Evolutionary conservation across 306 rosid species (phyloP).

Genomic region (Medicago ruthenica): DNA sequence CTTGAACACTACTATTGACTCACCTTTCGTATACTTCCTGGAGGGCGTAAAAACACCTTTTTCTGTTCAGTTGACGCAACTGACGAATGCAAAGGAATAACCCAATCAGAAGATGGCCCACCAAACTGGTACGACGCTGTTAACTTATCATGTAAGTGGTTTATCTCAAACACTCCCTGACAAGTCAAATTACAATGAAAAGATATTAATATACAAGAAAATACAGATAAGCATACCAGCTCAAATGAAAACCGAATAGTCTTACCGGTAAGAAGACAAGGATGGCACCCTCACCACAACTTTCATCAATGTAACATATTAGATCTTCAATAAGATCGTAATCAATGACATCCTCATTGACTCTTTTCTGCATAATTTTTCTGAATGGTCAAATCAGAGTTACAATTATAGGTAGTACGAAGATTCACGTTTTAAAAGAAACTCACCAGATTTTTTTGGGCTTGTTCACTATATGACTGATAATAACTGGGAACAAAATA

Average conservation of each 20-base stretch:
- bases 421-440: conserved; percentile 39
- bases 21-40: conserved; percentile 80
- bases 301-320: conserved; percentile 79
- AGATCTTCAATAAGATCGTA: conserved; percentile 93
- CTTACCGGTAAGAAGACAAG: conserved; percentile 97
- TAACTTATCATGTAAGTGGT: conserved; percentile 72
- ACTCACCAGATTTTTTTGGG: conserved; percentile 79
- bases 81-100: conserved; percentile 88
- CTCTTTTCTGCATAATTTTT: conserved; percentile 61
- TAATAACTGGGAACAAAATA: conserved; percentile 64
- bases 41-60: conserved; percentile 84
- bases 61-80: conserved; percentile 81
- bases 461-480: conserved; percentile 73
- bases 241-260: conserved; percentile 39
- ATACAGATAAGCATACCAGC: conserved; percentile 15
- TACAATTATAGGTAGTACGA: conserved; percentile 14
- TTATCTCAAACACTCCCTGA: conserved; percentile 88
- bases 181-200: conserved; percentile 37
- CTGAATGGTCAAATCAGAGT: conserved; percentile 38
- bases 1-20: conserved; percentile 16
- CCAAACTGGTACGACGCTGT: conserved; percentile 84
- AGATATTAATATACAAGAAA: conserved; percentile 20
- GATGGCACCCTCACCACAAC: conserved; percentile 77
- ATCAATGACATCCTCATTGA: conserved; percentile 91
- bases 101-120: conserved; percentile 91